Conservation (phyloP, 2,329 filamentous ascomycete species). For the Elsinoe necatrix region DNA sequence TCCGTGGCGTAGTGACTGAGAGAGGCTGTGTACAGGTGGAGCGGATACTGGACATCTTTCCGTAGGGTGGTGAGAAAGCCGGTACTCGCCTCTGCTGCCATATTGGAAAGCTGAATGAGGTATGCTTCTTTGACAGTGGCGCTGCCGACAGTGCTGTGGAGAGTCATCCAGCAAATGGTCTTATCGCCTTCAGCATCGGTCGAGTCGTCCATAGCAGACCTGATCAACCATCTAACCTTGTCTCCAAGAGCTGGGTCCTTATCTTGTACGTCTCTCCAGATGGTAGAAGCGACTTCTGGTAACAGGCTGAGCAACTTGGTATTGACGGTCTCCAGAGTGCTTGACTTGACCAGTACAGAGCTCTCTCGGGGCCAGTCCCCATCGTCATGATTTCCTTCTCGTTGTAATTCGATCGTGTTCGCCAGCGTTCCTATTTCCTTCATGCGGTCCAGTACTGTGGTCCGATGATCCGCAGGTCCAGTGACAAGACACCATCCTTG, state of each 20-base stretch:
- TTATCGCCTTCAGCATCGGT: not conserved
- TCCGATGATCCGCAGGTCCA: no score
- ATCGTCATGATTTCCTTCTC: not conserved
- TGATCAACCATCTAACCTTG: not conserved
- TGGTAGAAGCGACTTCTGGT: not conserved
- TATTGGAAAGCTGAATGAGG: not conserved
- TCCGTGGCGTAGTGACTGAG: constrained; percentile 22
- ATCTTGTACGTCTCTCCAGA: not conserved
- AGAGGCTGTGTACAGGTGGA: constrained; percentile 24
- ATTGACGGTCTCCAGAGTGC: not conserved
- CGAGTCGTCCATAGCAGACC: not conserved
- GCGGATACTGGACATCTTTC: constrained; percentile 18
- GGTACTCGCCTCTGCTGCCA: not conserved
- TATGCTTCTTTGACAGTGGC: not conserved
- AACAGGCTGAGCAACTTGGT: not conserved
- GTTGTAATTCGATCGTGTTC: not conserved
- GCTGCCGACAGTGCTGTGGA: not conserved
- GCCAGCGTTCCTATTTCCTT: not conserved
- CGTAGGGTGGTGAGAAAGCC: not conserved
- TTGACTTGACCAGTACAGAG: not conserved
- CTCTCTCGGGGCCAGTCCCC: not conserved
- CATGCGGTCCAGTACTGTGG: not conserved
- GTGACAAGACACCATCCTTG: no score
- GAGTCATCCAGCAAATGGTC: not conserved
- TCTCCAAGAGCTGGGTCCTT: not conserved